These are phyloP conservation scores for Crithidia mellificae DNA, from an alignment of 208 protist genomes.

Conservation along the genomic window DNA sequence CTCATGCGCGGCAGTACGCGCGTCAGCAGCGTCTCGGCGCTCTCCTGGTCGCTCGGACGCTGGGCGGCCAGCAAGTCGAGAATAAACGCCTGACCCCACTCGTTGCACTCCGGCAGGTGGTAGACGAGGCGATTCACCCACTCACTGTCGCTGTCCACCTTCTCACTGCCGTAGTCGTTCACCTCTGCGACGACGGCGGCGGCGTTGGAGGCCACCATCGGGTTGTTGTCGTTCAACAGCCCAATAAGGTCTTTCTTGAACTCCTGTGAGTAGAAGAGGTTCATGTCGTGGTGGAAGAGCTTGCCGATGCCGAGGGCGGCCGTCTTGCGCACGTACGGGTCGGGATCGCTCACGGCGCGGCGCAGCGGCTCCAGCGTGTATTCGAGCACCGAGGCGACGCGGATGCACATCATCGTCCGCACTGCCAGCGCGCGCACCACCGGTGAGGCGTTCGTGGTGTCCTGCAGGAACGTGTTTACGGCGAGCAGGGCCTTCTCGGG, in stretches of 20 bases:
- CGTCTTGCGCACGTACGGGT: conserved; percentile 99
- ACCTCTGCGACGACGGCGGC: conserved; percentile 97
- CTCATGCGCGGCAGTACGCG: conserved; percentile 95
- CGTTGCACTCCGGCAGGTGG: conserved; percentile 96
- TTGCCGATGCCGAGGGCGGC: conserved; percentile 98
- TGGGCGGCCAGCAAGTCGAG: conserved; percentile 95
- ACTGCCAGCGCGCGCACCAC: conserved; percentile 98
- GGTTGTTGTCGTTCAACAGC: conserved; percentile 96
- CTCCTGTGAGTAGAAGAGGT: conserved; percentile 94
- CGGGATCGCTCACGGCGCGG: conserved; percentile 88
- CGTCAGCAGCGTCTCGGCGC: conserved; percentile 91
- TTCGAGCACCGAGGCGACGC: conserved; percentile 97
- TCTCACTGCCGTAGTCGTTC: conserved; percentile 57
- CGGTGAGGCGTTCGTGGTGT: conserved; percentile 94
- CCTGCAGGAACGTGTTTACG: conserved; percentile 98
- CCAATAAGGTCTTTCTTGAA: conserved; percentile 88
- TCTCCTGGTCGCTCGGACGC: conserved; percentile 52
- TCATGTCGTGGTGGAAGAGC: conserved; percentile 97
- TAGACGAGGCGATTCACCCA: conserved; percentile 95
- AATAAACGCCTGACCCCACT: conserved; percentile 99
- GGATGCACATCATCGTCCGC: conserved; percentile 99
- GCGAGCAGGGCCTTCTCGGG: conserved; percentile 98
- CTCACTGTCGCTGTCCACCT: conserved; percentile 59
- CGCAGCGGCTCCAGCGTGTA: conserved; percentile 98
- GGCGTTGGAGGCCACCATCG: conserved; percentile 98